Evolutionary conservation across 352 stramenopile genomes (phyloP).

Genomic region (Blastocystis sp.): DNA sequence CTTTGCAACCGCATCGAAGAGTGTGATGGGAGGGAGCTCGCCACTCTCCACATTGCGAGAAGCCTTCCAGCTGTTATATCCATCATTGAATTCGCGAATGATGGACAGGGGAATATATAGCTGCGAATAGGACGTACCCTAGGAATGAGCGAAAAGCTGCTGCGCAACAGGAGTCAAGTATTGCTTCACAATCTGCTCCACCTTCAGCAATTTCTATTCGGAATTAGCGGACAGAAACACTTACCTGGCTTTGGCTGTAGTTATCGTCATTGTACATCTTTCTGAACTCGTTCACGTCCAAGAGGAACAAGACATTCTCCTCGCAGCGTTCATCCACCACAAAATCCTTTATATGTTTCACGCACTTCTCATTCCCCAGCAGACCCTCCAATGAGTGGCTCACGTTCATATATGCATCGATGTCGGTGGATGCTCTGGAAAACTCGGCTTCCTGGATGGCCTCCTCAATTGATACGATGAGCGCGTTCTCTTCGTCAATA

Average conservation of each 20-base stretch:
- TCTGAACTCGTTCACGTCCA: conserved; percentile 50
- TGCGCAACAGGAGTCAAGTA: conserved; percentile 18
- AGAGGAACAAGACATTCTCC: conserved; percentile 48
- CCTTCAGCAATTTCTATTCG: conserved; percentile 35
- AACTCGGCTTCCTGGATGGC: conserved; percentile 12
- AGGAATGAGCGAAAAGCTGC: neutral
- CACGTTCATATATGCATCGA: conserved; percentile 18
- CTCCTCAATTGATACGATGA: conserved; percentile 21
- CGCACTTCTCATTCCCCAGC: conserved; percentile 32
- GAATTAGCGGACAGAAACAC: neutral
- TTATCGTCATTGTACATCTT: conserved; percentile 50
- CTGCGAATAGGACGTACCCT: conserved; percentile 36
- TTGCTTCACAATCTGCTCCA: conserved; percentile 50
- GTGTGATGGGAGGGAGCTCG: conserved; percentile 22
- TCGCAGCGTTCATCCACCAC: conserved; percentile 45
- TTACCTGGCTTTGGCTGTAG: conserved; percentile 13
- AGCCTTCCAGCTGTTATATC: conserved; percentile 6
- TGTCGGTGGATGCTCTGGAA: neutral
- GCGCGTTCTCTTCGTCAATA: conserved; percentile 23
- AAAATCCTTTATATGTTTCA: conserved; percentile 56
- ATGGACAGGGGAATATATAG: conserved; percentile 33
- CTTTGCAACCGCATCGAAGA: conserved; percentile 47
- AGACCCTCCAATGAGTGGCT: conserved; percentile 45
- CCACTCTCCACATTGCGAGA: neutral
- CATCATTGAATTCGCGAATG: conserved; percentile 24